Evolutionary conservation across 257 asterid species (phyloP), one percentile per base, ranked within the genome.

Genomic region (Plantago ovata): DNA sequence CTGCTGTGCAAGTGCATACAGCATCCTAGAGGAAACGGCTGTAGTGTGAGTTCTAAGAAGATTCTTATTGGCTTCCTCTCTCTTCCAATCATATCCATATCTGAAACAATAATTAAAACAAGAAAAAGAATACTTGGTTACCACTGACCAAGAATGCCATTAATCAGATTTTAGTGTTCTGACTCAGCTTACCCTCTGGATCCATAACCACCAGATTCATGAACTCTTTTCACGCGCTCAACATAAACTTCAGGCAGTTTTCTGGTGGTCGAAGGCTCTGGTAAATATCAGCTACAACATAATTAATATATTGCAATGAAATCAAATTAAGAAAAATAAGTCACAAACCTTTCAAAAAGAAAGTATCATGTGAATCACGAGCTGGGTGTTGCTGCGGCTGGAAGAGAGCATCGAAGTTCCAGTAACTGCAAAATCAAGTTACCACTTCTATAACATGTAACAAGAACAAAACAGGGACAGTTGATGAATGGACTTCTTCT

Each of bases 351-450:
- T 84, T 84, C 68, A 93, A 66, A 74, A 93, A 93, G 84, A 93
- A 93, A 15, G 99, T 89, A 71, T 93, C 99, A 20, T 89, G 99
- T 56, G 99, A 93, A 84, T 93, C 97, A 65, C 99, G 96, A 56
- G 99, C 99, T 39, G 99, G 99, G 63, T 93, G 99, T 69, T 93
- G 99, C 53, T 93, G 97, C 12, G 97, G 96, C 81, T 93, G 99
- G 85, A 89, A 89, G 65, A 93, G 96, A n/a, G 95, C 94, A 58
- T 93, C 99, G 57, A 93, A 93, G 66, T 93, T 93, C 97, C 96
- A 93, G 80, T 82, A 93, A 79, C 97, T 92, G 78, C 72, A 83
- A 58, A 38, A 16, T 7, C 22, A 41, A 48, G 57, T 14, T 61
- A 58, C 62, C 60, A 58, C 2, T 36, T 45, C 13, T 45, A 12